Evolutionary conservation across 371 early-diverging fungal genomes (phyloP), one percentile per base, ranked within the genome.

Genomic region (Mortierella sp.): DNA sequence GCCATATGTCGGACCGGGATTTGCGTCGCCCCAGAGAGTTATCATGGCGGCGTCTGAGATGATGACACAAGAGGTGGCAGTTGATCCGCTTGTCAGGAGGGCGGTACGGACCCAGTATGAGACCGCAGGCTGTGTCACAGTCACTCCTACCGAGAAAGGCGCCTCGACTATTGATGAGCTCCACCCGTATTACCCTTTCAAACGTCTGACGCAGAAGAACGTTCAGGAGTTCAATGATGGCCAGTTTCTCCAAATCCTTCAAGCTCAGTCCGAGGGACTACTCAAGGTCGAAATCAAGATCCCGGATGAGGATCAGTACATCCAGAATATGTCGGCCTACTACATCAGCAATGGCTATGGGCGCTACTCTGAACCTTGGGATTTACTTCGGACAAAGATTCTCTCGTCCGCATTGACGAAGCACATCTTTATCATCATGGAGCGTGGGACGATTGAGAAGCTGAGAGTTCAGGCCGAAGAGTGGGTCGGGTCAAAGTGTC

Each of bases 61-160:
- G 80, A 83, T 97, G 31, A 95, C 96, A 0, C 94, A 93, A 38
- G 94, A 95, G 77, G 91, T 99, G 54, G 93, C 95, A 0, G 90
- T 91, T 31, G 97, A 98, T 81, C 98, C 98, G 13, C 92, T 90
- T 73, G 91, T 99, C 14, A 91, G 97, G 42, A 92, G 94, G 21
- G 94, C 93, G 48, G 90, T 98, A 75, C 95, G 99, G 38, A 86
- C 88, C 50, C 93, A 94, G 38, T 97, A 95, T 89, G 92, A 92
- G 73, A 80, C 79, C 14, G 90, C 93, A 58, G 95, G 95, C 16
- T 91, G 92, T 42, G 91, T 98, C 7, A 90, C 91, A 9, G 95
- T 97, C 16, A 91, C 84, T 34, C 98, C 99, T 2, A 99, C 98
- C 0, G 95, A 94, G 45, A 94, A 93, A 74, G 99, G 99, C 0